Evolutionary conservation across 2,329 filamentous ascomycete species (phyloP).

Genomic region (Pestalotiopsis sp.): DNA sequence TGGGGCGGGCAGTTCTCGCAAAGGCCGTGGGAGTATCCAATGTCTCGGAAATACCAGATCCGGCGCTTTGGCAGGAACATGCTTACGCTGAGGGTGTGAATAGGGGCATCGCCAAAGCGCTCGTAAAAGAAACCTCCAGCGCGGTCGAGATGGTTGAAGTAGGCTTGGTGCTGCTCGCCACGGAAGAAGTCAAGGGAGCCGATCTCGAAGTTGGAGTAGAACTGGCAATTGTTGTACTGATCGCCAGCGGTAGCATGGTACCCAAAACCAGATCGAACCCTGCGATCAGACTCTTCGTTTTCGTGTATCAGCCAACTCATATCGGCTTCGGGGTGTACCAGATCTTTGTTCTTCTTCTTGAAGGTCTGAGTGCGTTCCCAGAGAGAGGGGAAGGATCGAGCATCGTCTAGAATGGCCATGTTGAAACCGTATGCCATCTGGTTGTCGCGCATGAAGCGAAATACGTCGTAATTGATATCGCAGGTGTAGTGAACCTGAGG

Average conservation of each 20-base stretch:
- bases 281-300: slow-evolving; percentile 16
- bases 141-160: slow-evolving; percentile 50
- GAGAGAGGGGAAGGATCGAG: slow-evolving; percentile 41
- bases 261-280: slow-evolving; percentile 8
- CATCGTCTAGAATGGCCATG: slow-evolving; percentile 47
- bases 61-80: slow-evolving; percentile 52
- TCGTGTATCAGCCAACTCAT: slow-evolving; percentile 47
- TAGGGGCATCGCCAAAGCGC: slow-evolving; percentile 46
- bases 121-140: slow-evolving; percentile 49
- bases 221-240: slow-evolving; percentile 50
- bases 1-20: slow-evolving; percentile 39
- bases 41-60: slow-evolving; percentile 51
- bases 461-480: slow-evolving; percentile 78
- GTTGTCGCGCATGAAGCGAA: slow-evolving; percentile 81
- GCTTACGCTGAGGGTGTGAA: slow-evolving; percentile 55
- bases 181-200: slow-evolving; percentile 53
- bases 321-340: slow-evolving; percentile 48
- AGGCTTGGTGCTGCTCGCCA: slow-evolving; percentile 42
- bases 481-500: slow-evolving; percentile 53
- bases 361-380: slow-evolving; percentile 48
- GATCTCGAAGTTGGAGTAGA: slow-evolving; percentile 56
- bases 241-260: not conserved
- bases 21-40: slow-evolving; percentile 44
- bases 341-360: slow-evolving; percentile 41
- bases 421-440: slow-evolving; percentile 76